These are phyloP conservation scores for Pseudozyma hubeiensis DNA, from an alignment of 1,284 basidiomycete species.

Conservation along the genomic window DNA sequence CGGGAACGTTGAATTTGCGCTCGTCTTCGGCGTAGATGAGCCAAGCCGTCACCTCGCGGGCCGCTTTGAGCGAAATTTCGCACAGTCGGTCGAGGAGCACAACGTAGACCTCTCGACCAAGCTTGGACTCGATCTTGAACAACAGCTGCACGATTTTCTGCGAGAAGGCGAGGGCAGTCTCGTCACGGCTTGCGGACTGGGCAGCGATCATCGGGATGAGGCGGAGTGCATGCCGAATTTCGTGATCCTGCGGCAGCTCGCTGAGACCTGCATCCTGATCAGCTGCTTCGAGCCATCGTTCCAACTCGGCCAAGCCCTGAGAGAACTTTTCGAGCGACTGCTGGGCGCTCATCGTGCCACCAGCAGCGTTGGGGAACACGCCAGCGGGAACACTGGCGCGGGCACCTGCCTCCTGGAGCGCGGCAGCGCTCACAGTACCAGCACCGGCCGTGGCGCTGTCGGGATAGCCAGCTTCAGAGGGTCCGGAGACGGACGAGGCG, in stretches of 20 bases:
- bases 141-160: slow-evolving; percentile 83
- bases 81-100: slow-evolving; percentile 89
- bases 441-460: slow-evolving; percentile 20
- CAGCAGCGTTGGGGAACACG: slow-evolving; percentile 23
- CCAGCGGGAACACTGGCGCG: slow-evolving; percentile 25
- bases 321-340: slow-evolving; percentile 69
- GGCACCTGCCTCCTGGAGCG: slow-evolving; percentile 30
- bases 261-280: slow-evolving; percentile 43
- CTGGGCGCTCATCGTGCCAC: slow-evolving; percentile 45
- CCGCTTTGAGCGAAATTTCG: slow-evolving; percentile 87
- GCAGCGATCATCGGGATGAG: slow-evolving; percentile 83
- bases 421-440: slow-evolving; percentile 23
- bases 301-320: slow-evolving; percentile 59
- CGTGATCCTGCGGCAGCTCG: slow-evolving; percentile 78
- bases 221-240: slow-evolving; percentile 83
- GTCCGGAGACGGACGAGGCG: slow-evolving; percentile 43
- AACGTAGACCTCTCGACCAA: slow-evolving; percentile 75
- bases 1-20: slow-evolving; percentile 90
- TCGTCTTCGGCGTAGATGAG: slow-evolving; percentile 96
- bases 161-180: slow-evolving; percentile 89
- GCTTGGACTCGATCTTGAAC: slow-evolving; percentile 61
- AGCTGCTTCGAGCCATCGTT: slow-evolving; percentile 58
- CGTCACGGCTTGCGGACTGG: slow-evolving; percentile 81
- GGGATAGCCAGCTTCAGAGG: slow-evolving; percentile 31
- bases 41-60: slow-evolving; percentile 97